Base-by-base conservation (phyloP, 768 basidiomycete genomes). In the Mycena venus region DNA sequence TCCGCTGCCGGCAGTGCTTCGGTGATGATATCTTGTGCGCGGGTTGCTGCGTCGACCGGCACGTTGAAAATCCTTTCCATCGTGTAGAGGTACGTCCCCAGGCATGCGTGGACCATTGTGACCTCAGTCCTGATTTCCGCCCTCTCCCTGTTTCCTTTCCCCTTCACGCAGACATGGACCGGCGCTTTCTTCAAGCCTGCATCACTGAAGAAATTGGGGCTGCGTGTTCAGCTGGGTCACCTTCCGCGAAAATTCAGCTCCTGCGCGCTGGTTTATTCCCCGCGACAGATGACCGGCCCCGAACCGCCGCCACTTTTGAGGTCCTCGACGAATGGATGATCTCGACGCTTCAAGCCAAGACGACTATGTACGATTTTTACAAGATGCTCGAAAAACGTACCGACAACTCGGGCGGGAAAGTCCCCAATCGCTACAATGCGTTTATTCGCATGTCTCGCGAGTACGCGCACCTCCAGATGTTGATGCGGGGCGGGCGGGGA, bases 231-330 rank as follows among this genome's bases (percentile, higher is more conserved):
- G 58, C 73, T 82, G 2, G 75, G 79, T 29, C 79, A 80, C n/a
- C n/a, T n/a, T 32, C 15, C 1, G 23, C 44, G 4, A 23, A 65
- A 5, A 5, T 72, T 21, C 85, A 88, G 55, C 80, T 88, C 0
- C 78, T 88, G 0, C 80, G 82, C 31, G 32, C 70, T 0, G 68
- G 78, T 0, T 72, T 79, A 29, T 88, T 75, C 49, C 85, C 85
- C 0, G 80, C 83, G 0, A 85, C 83, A 0, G 32, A 66, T 2
- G 34, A 47, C 2, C 68, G 78, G 14, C 85, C 86, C 0, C 42
- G 71, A 21, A 82, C 83, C 0, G 82, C 77, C 0, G 76, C 80
- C 3, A 86, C 84, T 0, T 81, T 86, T 42, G 21, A 29, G 0
- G 61, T 80, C 17, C 77, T 86, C 1, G 64, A 82, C 12, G 51